phyloP scores from a whole-genome alignment of 1,284 basidiomycete species.

The Cryptococcus sp. region DNA sequence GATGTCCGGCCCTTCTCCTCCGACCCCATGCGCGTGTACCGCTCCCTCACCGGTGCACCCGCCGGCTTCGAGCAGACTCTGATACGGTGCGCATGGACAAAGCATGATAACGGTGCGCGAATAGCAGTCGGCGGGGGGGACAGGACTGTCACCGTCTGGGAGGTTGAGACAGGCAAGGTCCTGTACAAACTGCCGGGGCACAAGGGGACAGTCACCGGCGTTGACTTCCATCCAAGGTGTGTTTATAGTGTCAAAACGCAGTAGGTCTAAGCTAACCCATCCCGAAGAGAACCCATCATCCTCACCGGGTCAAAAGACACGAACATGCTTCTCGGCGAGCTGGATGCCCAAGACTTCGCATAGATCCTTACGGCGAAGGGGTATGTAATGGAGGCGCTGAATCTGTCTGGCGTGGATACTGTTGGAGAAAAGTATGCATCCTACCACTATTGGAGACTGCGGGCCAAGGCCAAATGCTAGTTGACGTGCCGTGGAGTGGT shows the following conservation, averaged over 20 bases:
- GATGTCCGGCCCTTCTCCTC: constrained; percentile 88
- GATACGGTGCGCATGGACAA: constrained; percentile 67
- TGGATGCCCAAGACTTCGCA: constrained; percentile 57
- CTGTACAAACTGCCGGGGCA: constrained; percentile 91
- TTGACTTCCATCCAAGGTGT: constrained; percentile 68
- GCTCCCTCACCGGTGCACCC: constrained; percentile 74
- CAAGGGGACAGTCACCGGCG: constrained; percentile 84
- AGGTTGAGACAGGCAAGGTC: constrained; percentile 78
- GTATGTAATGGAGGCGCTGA: not conserved
- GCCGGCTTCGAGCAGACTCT: constrained; percentile 86
- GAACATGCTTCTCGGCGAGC: constrained; percentile 83
- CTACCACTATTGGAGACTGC: not conserved
- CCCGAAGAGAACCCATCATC: constrained; percentile 78
- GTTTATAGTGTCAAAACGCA: constrained; percentile 1
- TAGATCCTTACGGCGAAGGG: constrained; percentile 8
- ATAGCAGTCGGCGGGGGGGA: constrained; percentile 55
- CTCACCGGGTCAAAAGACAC: constrained; percentile 83
- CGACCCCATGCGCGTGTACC: constrained; percentile 71
- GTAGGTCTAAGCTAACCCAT: not conserved
- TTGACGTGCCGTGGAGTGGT: too few species aligned
- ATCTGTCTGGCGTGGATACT: not conserved
- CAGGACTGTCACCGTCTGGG: constrained; percentile 78
- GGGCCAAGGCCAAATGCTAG: too few species aligned
- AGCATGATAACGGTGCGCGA: constrained; percentile 46
- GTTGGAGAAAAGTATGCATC: not conserved